Evolutionary conservation across 306 rosid genomes (phyloP), one percentile per base, ranked within the genome.

Genomic region (Macrotyloma uniflorum): DNA sequence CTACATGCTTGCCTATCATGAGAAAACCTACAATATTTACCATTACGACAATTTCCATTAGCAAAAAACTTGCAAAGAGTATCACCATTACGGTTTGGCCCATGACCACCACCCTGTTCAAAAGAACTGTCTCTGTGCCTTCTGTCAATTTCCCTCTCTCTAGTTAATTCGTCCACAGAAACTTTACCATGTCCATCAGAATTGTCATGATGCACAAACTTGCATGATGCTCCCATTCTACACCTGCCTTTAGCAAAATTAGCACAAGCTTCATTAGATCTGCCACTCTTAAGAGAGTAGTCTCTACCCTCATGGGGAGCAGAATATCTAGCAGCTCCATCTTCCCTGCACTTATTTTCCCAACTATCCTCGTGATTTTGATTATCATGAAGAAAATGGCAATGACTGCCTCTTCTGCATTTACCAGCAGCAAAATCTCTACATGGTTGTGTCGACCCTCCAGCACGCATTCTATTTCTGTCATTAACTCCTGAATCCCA

Each of bases 41-140:
- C 97, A 80, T 96, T 93, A 32, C 99, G 97, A 80, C 99, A 96
- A 77, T 88, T 90, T 75, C 99, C 98, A 7, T 62, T 85, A 28
- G 94, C 94, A 77, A 88, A 96, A 89, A 90, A 96, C 76, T 86
- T 96, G 88, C 99, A 96, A 73, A 87, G 90, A 51, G 86, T 84
- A 81, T 84, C 88, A 74, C 86, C 49, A 64, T 74, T 82, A 64
- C 91, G 88, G 75, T 80, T 85, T 16, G 83, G 83, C 74, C 84
- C 89, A 78, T 76, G 91, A 64, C 88, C 93, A 38, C 82, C 85
- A 69, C 90, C 89, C 77, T 82, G 93, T 65, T 93, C 97, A 28
- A 84, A 81, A 78, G 93, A 91, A 75, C 63, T 50, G 67, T 96
- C 97, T 71, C 87, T 80, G 79, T 53, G 91, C 86, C 92, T 87